Conservation (phyloP, 345 rosid species). For the Erucastrum elatum region DNA sequence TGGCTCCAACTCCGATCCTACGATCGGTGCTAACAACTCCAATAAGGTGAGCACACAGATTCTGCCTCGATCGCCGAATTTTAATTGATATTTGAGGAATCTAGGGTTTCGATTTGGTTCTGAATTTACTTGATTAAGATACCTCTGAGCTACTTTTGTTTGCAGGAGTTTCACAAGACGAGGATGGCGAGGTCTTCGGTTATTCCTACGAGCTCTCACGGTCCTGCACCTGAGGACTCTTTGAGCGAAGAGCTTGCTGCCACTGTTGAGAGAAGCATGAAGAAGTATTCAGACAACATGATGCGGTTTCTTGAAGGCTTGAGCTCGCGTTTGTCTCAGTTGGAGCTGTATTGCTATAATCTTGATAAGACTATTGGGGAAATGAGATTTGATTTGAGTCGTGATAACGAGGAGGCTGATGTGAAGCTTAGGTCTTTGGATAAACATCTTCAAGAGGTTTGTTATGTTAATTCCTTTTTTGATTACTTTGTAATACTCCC, state of each 20-base stretch:
- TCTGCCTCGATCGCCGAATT: neutral
- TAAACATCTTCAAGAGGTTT: constrained; percentile 93
- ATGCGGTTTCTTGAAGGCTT: constrained; percentile 97
- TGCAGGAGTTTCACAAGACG: constrained; percentile 54
- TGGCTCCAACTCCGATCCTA: constrained; percentile 63
- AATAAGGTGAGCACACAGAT: constrained; percentile 21
- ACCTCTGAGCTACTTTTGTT: neutral
- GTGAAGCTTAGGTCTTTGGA: constrained; percentile 81
- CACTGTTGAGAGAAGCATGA: constrained; percentile 74
- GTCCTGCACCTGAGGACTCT: constrained; percentile 80
- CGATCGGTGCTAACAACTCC: constrained; percentile 37
- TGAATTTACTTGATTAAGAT: neutral
- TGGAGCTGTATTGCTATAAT: constrained; percentile 87
- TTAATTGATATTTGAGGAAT: neutral
- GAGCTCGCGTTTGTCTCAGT: constrained; percentile 91
- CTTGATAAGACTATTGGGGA: constrained; percentile 96
- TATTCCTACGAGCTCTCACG: constrained; percentile 60
- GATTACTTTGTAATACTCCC: no score
- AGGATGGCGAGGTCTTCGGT: constrained; percentile 68
- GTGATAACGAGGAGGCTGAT: constrained; percentile 75
- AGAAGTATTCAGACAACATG: constrained; percentile 68
- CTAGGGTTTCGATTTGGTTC: constrained; percentile 13
- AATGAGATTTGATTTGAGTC: constrained; percentile 73
- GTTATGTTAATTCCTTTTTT: neutral
- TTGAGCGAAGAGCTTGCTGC: constrained; percentile 56